These are phyloP conservation scores for Monosporascus cannonballus DNA, from an alignment of 2,329 filamentous ascomycete species.

Conservation along the genomic window DNA sequence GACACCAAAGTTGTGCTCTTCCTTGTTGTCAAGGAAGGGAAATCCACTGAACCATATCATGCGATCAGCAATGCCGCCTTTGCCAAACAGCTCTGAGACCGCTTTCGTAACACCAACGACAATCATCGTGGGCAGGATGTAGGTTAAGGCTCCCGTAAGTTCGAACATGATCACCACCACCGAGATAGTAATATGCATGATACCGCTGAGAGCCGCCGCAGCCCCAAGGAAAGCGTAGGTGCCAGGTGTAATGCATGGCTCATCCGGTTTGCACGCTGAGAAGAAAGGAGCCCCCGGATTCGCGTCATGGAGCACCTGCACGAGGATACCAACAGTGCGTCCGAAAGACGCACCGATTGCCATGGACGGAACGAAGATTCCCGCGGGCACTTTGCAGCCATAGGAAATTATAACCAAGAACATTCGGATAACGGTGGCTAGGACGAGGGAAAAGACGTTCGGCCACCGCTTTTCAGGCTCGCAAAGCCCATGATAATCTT, in stretches of 20 bases:
- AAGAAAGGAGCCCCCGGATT: conserved; percentile 83
- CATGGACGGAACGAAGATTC: conserved; percentile 98
- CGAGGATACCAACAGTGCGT: conserved; percentile 86
- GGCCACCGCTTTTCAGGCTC: conserved; percentile 67
- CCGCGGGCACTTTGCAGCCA: conserved; percentile 94
- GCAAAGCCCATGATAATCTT: conserved; percentile 87
- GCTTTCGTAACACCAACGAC: conserved; percentile 96
- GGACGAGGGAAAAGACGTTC: conserved; percentile 70
- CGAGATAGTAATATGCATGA: conserved; percentile 96
- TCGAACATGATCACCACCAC: conserved; percentile 99
- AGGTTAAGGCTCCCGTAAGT: conserved; percentile 91
- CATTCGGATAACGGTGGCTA: conserved; percentile 75
- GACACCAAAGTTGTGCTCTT: conserved; percentile 94
- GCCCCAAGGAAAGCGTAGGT: conserved; percentile 96
- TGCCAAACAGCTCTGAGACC: conserved; percentile 85
- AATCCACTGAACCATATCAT: conserved; percentile 99
- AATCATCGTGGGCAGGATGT: conserved; percentile 98
- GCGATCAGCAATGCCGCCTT: conserved; percentile 91
- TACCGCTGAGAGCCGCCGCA: conserved; percentile 83
- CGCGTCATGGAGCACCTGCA: conserved; percentile 80
- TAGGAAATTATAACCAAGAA: conserved; percentile 93
- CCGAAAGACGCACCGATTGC: conserved; percentile 93
- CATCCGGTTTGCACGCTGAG: conserved; percentile 79
- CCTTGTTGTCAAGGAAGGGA: conserved; percentile 93
- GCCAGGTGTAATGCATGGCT: conserved; percentile 92